These are phyloP conservation scores for Penicillium verrucosum DNA, from an alignment of 2,329 filamentous ascomycete genomes.

Conservation along the genomic window DNA sequence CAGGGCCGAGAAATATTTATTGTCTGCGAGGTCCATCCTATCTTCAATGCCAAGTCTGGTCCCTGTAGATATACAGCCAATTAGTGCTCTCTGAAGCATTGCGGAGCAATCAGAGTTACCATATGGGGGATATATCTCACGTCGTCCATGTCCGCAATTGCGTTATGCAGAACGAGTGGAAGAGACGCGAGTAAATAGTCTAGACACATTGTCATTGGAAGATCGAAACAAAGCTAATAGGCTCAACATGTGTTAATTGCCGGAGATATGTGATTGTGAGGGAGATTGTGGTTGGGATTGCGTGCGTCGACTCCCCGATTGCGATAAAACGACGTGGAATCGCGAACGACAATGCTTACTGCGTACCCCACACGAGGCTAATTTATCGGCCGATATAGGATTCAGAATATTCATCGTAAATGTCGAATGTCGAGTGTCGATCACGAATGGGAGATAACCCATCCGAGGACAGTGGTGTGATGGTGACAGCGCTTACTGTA, in stretches of 20 bases:
- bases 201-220: background rate
- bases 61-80: background rate
- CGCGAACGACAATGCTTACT: background rate
- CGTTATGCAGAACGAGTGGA: background rate
- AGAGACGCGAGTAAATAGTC: background rate
- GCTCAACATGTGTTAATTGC: background rate
- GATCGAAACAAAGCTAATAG: background rate
- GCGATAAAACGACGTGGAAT: conserved; percentile 5
- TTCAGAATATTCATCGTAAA: background rate
- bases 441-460: background rate
- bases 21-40: background rate
- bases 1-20: conserved; percentile 11
- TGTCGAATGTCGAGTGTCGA: background rate
- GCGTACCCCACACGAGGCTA: background rate
- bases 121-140: conserved; percentile 5
- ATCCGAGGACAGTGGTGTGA: background rate
- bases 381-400: conserved; percentile 6
- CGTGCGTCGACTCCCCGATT: conserved; percentile 7
- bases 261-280: background rate
- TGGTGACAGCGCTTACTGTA: background rate
- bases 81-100: background rate
- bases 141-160: conserved; percentile 10
- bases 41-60: background rate
- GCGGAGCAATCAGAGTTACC: conserved; percentile 1
- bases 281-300: conserved; percentile 4